phyloP scores from a whole-genome alignment of 805 yeast species.

The Candida awuae region DNA sequence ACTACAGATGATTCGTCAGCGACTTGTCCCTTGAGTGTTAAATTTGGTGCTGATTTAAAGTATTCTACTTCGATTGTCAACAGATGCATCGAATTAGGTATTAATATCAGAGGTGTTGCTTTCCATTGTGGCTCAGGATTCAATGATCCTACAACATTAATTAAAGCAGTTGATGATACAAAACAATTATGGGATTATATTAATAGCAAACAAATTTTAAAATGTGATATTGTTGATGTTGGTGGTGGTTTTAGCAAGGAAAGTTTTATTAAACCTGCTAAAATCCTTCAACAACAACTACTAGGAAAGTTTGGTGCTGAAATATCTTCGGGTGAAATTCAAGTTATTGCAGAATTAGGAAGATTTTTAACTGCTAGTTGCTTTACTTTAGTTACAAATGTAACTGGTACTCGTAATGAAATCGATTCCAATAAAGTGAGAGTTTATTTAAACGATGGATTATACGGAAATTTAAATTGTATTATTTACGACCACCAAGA shows the following conservation, averaged over 20 bases:
- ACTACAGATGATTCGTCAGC: slow-evolving; percentile 86
- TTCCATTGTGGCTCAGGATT: slow-evolving; percentile 97
- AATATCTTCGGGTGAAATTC: slow-evolving; percentile 24
- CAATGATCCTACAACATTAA: slow-evolving; percentile 56
- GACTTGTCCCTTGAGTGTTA: slow-evolving; percentile 76
- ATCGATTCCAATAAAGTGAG: slow-evolving; percentile 38
- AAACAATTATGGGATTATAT: slow-evolving; percentile 59
- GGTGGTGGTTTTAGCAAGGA: slow-evolving; percentile 87
- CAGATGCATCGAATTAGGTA: slow-evolving; percentile 50
- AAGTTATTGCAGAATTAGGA: slow-evolving; percentile 88
- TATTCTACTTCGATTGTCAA: slow-evolving; percentile 49
- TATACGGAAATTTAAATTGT: slow-evolving; percentile 92
- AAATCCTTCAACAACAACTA: slow-evolving; percentile 47
- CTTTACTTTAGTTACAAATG: slow-evolving; percentile 74
- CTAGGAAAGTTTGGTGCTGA: slow-evolving; percentile 50
- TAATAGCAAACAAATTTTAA: slow-evolving; percentile 32
- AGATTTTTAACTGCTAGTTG: slow-evolving; percentile 80
- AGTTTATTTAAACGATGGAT: slow-evolving; percentile 90
- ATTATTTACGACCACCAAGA: slow-evolving; percentile 85
- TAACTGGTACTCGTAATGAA: slow-evolving; percentile 68
- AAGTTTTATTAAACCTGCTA: slow-evolving; percentile 50
- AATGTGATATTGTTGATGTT: slow-evolving; percentile 54
- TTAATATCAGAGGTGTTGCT: slow-evolving; percentile 76
- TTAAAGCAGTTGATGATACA: slow-evolving; percentile 67
- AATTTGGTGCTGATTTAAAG: slow-evolving; percentile 72